phyloP scores from a whole-genome alignment of 1,284 basidiomycete genomes.

The Puccinia coronata region DNA sequence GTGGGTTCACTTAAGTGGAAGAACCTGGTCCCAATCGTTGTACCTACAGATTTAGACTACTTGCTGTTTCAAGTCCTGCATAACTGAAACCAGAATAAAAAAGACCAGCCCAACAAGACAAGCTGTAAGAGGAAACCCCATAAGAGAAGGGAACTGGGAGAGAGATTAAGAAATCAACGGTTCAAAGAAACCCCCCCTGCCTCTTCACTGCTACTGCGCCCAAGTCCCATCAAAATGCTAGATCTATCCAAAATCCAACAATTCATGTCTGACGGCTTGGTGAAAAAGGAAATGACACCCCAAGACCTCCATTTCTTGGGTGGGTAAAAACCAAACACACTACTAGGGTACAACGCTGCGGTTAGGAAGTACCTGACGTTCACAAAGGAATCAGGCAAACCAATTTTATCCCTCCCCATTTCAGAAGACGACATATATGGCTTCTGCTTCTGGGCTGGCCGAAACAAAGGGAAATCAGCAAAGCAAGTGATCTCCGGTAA shows the following conservation, averaged over 20 bases:
- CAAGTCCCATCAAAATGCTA: background rate
- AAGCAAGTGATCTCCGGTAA: background rate
- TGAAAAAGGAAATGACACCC: background rate
- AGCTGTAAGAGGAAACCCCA: no score
- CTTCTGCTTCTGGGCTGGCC: background rate
- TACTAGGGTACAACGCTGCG: slow-evolving; percentile 3
- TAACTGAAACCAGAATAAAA: no score
- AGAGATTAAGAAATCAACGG: no score
- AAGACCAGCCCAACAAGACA: no score
- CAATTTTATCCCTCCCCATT: background rate
- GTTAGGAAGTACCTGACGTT: background rate
- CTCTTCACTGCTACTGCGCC: background rate
- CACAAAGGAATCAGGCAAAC: background rate
- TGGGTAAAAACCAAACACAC: background rate
- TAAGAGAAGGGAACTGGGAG: no score
- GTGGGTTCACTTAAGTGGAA: background rate
- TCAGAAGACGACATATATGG: background rate
- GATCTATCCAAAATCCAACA: background rate
- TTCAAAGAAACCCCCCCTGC: no score
- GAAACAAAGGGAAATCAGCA: background rate
- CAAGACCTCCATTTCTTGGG: background rate
- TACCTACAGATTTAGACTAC: background rate
- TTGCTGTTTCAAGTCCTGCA: no score
- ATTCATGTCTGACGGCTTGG: background rate
- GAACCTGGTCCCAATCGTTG: background rate